Evolutionary conservation across 768 basidiomycete genomes (phyloP).

Genomic region (Tulasnella sp.): DNA sequence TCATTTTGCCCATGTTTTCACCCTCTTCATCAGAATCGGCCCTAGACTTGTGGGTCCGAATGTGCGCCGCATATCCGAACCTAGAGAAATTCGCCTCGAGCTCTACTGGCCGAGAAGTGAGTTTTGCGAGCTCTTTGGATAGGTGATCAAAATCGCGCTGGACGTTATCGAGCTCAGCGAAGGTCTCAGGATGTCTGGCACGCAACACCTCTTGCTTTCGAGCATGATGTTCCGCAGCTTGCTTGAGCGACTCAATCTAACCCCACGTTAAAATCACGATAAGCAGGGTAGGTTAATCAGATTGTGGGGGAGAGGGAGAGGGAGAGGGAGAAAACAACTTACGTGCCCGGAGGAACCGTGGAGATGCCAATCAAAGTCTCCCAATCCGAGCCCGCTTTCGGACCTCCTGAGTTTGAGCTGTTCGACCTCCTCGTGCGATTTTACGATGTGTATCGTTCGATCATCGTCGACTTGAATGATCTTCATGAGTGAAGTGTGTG

Average conservation of each 20-base stretch:
- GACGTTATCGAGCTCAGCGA: not conserved
- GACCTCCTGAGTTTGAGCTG: constrained; percentile 7
- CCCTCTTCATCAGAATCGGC: not conserved
- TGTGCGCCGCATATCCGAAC: not conserved
- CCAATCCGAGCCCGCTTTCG: not conserved
- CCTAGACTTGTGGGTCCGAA: not conserved
- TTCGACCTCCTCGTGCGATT: constrained; percentile 1
- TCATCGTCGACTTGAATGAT: constrained; percentile 5
- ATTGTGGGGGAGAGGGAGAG: not conserved
- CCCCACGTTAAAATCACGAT: not conserved
- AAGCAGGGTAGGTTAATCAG: not conserved
- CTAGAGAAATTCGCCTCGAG: not conserved
- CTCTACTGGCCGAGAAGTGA: not conserved
- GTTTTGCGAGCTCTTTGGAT: not conserved
- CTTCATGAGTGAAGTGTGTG: not conserved
- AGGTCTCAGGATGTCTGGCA: not conserved
- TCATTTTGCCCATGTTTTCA: too few species aligned
- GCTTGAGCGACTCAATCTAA: not conserved
- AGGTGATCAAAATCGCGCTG: not conserved
- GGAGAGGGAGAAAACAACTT: too few species aligned
- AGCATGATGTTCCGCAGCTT: not conserved
- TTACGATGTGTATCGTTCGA: constrained; percentile 1
- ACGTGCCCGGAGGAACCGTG: constrained; percentile 9
- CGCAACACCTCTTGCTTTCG: not conserved
- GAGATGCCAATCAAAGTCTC: constrained; percentile 5